Conservation (phyloP, 257 asterid genomes). For the Scutellaria galericulata region DNA sequence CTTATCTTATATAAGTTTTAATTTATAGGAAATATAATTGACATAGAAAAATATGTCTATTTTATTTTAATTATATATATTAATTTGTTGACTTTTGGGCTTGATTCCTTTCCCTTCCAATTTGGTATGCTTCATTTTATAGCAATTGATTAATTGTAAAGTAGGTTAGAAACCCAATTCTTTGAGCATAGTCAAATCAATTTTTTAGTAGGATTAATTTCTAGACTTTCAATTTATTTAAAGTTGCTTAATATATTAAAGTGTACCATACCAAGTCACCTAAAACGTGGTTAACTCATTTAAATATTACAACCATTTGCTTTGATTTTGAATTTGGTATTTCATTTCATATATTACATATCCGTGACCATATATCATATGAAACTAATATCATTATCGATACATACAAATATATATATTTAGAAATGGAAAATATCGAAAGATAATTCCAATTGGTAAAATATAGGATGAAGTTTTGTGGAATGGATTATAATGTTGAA, state of each 20-base stretch:
- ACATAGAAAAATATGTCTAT: neutral
- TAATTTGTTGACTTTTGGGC: neutral
- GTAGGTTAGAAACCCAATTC: neutral
- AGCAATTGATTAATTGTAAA: neutral
- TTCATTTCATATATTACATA: neutral
- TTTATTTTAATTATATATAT: neutral
- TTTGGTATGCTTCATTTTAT: neutral
- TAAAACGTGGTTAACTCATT: neutral
- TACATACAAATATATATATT: no score
- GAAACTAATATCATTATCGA: no score
- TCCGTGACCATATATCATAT: no score
- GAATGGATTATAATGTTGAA: no score
- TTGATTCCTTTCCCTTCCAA: neutral
- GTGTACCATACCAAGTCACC: neutral
- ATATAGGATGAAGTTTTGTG: no score
- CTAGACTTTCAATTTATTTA: neutral
- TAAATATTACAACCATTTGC: neutral
- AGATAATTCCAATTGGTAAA: no score
- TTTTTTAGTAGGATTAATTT: neutral
- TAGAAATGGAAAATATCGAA: no score
- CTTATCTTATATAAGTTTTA: no score
- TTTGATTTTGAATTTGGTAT: neutral
- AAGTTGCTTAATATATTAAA: neutral
- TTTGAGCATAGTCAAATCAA: neutral
- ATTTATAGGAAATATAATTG: neutral